phyloP scores from a whole-genome alignment of 148 eudicot genomes.

The Rhododendron vialii region DNA sequence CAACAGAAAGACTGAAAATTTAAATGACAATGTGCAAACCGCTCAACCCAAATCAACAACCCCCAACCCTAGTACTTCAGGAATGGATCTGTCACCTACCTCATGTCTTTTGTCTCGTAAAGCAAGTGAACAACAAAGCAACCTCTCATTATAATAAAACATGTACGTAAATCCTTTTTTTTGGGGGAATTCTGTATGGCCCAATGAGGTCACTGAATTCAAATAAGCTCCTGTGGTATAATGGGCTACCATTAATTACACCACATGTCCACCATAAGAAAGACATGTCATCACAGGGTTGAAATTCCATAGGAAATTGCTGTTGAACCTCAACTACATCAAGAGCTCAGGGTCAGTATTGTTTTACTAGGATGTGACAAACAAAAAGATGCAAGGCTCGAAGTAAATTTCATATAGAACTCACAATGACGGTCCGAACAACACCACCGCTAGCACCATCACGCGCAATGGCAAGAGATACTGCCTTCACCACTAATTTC shows the following conservation, averaged over 20 bases:
- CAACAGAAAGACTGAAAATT: not conserved
- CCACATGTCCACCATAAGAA: not conserved
- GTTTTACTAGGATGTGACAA: not conserved
- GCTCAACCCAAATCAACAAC: not conserved
- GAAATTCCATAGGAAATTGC: not conserved
- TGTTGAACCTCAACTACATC: not conserved
- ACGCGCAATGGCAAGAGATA: conserved; percentile 96
- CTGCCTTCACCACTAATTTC: conserved; percentile 87
- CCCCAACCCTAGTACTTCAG: not conserved
- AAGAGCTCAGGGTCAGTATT: not conserved
- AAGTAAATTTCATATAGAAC: conserved; percentile 9
- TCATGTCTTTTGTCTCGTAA: not conserved
- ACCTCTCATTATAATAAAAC: not conserved
- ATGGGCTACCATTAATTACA: not conserved
- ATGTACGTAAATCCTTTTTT: no score
- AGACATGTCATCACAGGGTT: not conserved
- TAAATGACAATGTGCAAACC: not conserved
- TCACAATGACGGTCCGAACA: conserved; percentile 86
- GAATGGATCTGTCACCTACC: not conserved
- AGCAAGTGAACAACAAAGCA: not conserved
- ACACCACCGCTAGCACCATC: conserved; percentile 99
- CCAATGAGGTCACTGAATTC: not conserved
- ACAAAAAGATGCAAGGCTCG: not conserved
- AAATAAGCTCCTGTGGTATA: not conserved
- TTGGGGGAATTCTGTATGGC: no score